These are phyloP conservation scores for Globisporangium echinulatum DNA, from an alignment of 352 stramenopile species.

Conservation along the genomic window DNA sequence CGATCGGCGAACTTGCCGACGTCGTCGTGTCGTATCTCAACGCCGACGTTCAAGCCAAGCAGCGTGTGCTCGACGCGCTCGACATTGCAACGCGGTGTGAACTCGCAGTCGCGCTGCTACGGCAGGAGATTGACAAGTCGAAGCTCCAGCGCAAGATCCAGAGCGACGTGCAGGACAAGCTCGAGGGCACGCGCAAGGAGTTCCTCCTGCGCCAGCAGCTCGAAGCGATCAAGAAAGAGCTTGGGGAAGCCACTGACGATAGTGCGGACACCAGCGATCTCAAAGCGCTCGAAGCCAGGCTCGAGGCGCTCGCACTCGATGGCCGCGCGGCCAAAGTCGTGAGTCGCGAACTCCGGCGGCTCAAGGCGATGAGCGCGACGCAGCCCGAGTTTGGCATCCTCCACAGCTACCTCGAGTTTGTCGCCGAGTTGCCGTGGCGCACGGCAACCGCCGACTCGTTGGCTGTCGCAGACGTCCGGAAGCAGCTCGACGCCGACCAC, in stretches of 20 bases:
- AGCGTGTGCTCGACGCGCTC: slow-evolving; percentile 47
- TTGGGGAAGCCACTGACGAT: slow-evolving; percentile 72
- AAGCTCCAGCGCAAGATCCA: slow-evolving; percentile 65
- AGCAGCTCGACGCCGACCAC: slow-evolving; percentile 70
- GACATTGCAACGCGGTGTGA: slow-evolving; percentile 37
- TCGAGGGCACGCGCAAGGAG: slow-evolving; percentile 68
- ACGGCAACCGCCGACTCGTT: slow-evolving; percentile 47
- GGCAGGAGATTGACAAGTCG: slow-evolving; percentile 55
- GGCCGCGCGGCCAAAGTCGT: slow-evolving; percentile 53
- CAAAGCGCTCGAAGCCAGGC: slow-evolving; percentile 50
- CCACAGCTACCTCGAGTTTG: slow-evolving; percentile 82
- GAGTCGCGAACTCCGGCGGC: slow-evolving; percentile 50
- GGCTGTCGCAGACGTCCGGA: slow-evolving; percentile 43
- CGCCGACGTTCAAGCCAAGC: slow-evolving; percentile 45
- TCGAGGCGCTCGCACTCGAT: slow-evolving; percentile 43
- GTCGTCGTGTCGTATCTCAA: slow-evolving; percentile 68
- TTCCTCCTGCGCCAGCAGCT: slow-evolving; percentile 98
- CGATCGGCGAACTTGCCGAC: slow-evolving; percentile 54
- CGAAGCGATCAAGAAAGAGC: slow-evolving; percentile 99
- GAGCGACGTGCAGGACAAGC: slow-evolving; percentile 60
- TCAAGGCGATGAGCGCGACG: slow-evolving; percentile 70
- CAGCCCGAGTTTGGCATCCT: slow-evolving; percentile 75
- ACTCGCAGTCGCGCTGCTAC: slow-evolving; percentile 38
- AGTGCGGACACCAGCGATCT: slow-evolving; percentile 34
- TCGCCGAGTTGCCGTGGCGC: slow-evolving; percentile 67